Conservation (phyloP, 2,329 filamentous ascomycete genomes). For the Amesomyces nigricolor region DNA sequence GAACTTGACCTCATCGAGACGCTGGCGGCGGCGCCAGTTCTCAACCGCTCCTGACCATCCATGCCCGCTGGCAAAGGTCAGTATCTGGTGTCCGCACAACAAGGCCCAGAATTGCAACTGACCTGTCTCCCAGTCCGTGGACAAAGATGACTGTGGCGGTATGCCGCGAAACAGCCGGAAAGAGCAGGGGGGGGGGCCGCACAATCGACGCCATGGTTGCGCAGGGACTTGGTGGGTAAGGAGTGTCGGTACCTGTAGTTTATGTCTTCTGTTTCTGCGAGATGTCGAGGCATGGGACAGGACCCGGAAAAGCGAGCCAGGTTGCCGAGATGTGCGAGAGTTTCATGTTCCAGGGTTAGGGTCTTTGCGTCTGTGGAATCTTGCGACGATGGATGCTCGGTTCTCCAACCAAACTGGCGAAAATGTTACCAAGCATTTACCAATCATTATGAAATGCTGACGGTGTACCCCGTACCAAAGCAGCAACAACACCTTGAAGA, state of each 20-base stretch:
- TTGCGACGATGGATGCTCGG: no score
- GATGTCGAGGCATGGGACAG: background rate
- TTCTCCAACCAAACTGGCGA: background rate
- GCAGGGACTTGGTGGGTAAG: background rate
- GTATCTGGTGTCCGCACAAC: no score
- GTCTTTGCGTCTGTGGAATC: background rate
- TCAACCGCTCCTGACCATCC: conserved; percentile 80
- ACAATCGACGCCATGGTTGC: conserved; percentile 28
- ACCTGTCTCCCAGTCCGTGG: conserved; percentile 79
- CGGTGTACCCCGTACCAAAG: conserved; percentile 1
- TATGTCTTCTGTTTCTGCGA: background rate
- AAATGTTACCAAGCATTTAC: background rate
- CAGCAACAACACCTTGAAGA: background rate
- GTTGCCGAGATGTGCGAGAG: no score
- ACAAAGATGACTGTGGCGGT: conserved; percentile 93
- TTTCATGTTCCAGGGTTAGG: background rate
- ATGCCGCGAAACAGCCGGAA: conserved; percentile 75
- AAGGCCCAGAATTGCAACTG: no score
- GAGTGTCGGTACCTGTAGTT: background rate
- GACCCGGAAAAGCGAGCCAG: no score
- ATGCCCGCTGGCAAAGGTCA: conserved; percentile 41
- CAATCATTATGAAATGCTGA: conserved; percentile 11
- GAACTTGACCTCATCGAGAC: conserved; percentile 87
- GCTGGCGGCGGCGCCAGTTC: conserved; percentile 74
- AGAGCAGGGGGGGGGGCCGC: conserved; percentile 54